Base-by-base conservation (phyloP, 768 basidiomycete species). In the Leucogyrophana mollusca region DNA sequence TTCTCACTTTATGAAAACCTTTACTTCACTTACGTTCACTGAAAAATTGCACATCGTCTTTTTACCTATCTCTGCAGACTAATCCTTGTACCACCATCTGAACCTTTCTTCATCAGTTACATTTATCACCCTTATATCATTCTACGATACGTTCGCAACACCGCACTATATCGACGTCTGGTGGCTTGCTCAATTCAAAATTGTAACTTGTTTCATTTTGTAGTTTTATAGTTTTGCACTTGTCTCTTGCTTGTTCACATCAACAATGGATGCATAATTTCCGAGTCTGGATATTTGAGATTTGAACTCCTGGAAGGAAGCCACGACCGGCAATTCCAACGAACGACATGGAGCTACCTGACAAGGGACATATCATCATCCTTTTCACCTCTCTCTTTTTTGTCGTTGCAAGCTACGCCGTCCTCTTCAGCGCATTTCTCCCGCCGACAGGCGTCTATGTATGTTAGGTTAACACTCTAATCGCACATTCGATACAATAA, bases 391-490 rank as follows among this genome's bases (percentile, higher is more conserved):
- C 66, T 23, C 37, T 74, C 10, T 84, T 87, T 64, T 79, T 87
- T 57, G 47, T 72, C 14, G 16, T 83, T 37, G 79, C 78, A 34
- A 74, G 72, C 51, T 83, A 87, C 66, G 82, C 82, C 20, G 65
- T 84, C 35, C 69, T 90, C 30, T 72, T 87, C 58, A 82, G 82
- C 57, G 74, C 82, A 34, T 80, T 88, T 59, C 54, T 83, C 36
- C 82, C 85, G 35, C 51, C 60, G 9, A 73, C 78, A 4, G 73
- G 74, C 17, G 64, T 81, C 42, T 56, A 57, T 44, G 87, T 86
- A 60, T 37, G 82, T 71, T 32, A 37, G 10, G 11, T 41, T 43
- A 21, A 4, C 39, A 20, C 30, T 36, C 4, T 20, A 30, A 37
- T 37, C 35, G 9, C 48, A 37, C 6, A 34, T 11, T 21, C n/a